Conservation (phyloP, 768 basidiomycete genomes). For the Gyrodon lividus region DNA sequence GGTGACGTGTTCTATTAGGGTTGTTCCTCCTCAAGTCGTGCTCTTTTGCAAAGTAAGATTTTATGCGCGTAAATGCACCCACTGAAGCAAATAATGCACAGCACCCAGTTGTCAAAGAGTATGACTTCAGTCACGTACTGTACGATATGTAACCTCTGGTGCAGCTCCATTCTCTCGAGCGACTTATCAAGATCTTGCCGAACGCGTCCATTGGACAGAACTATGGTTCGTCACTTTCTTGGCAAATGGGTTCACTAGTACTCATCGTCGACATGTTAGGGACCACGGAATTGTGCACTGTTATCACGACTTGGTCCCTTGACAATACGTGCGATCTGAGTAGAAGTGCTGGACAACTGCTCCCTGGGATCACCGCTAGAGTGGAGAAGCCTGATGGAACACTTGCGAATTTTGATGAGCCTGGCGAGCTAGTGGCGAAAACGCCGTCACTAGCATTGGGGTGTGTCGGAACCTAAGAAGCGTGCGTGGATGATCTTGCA, state of each 20-base stretch:
- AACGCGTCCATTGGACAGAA: conserved; percentile 55
- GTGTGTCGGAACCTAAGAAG: conserved; percentile 57
- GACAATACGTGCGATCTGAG: conserved; percentile 44
- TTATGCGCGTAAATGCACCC: neutral
- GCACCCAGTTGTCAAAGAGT: conserved; percentile 41
- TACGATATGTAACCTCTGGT: conserved; percentile 40
- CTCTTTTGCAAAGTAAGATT: conserved; percentile 46
- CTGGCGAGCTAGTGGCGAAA: conserved; percentile 59
- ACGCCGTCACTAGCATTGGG: conserved; percentile 60
- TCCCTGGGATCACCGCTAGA: conserved; percentile 56
- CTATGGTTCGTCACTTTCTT: conserved; percentile 43
- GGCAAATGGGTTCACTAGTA: neutral
- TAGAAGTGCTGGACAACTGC: conserved; percentile 56
- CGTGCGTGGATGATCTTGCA: conserved; percentile 42
- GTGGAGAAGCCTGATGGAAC: conserved; percentile 59
- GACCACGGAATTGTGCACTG: conserved; percentile 62
- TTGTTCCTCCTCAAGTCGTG: conserved; percentile 50
- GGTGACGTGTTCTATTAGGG: conserved; percentile 18
- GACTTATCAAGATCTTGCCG: conserved; percentile 47
- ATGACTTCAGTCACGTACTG: conserved; percentile 39
- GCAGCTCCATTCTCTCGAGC: conserved; percentile 57
- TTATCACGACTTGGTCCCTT: conserved; percentile 47
- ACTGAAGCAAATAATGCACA: conserved; percentile 10
- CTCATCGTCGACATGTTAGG: conserved; percentile 34
- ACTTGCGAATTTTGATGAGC: conserved; percentile 54